A percentile compares a stretch with the other conserved stretches of the same genome.
phyloP scores from a whole-genome alignment of 2,329 filamentous ascomycete genomes.

The Lasiodiplodia gonubiensis region DNA sequence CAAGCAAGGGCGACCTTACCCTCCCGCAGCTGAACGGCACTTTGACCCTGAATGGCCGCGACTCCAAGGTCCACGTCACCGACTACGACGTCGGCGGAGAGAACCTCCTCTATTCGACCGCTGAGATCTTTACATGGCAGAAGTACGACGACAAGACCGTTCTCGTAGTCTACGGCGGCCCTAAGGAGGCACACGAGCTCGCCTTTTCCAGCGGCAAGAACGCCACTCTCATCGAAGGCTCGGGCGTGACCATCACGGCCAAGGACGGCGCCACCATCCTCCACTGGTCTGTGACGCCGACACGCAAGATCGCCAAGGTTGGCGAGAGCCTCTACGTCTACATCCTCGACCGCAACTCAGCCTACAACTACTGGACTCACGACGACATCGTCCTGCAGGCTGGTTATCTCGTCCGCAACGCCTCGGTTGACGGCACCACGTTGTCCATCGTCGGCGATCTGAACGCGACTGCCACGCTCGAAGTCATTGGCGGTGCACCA shows the following conservation, averaged over 20 bases:
- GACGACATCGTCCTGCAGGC: conserved; percentile 64
- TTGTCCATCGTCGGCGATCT: conserved; percentile 73
- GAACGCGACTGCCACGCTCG: conserved; percentile 70
- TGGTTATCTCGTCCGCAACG: conserved; percentile 68
- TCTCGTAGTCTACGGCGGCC: conserved; percentile 68
- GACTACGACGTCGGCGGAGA: conserved; percentile 68
- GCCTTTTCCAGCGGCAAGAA: conserved; percentile 50
- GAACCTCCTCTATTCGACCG: conserved; percentile 69
- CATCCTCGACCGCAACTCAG: conserved; percentile 54
- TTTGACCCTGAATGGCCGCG: conserved; percentile 65
- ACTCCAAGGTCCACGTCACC: conserved; percentile 70
- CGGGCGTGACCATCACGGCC: conserved; percentile 42
- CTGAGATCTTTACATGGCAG: conserved; percentile 72
- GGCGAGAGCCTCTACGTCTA: conserved; percentile 60
- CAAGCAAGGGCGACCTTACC: conserved; percentile 61
- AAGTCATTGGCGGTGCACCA: conserved; percentile 69
- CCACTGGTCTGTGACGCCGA: conserved; percentile 62
- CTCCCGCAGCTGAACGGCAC: conserved; percentile 65
- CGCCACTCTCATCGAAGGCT: conserved; percentile 50
- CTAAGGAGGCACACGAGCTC: conserved; percentile 68
- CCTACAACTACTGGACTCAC: conserved; percentile 37
- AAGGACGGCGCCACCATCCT: conserved; percentile 54
- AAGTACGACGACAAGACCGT: conserved; percentile 64
- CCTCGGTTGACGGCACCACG: conserved; percentile 59
- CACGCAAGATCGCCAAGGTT: conserved; percentile 60